A percentile compares a stretch with the other conserved stretches of the same genome.
These are phyloP conservation scores for Phoma sp. DNA, from an alignment of 2,329 filamentous ascomycete species.

Conservation along the genomic window DNA sequence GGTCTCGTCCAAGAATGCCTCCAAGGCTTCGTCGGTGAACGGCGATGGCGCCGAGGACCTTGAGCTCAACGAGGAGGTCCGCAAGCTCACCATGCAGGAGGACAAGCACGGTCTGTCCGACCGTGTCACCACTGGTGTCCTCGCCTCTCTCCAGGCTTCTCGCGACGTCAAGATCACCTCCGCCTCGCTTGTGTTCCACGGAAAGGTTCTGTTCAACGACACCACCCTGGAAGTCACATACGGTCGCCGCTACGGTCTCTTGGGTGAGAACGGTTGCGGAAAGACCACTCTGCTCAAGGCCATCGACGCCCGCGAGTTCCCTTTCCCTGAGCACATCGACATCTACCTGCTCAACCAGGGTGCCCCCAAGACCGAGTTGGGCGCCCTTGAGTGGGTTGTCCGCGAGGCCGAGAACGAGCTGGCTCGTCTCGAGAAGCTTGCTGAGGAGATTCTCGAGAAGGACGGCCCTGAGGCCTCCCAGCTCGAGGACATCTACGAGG, in stretches of 20 bases:
- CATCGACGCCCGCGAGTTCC: constrained; percentile 91
- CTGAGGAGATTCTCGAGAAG: constrained; percentile 88
- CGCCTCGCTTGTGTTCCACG: constrained; percentile 94
- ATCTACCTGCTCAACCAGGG: constrained; percentile 99
- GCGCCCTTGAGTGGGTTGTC: constrained; percentile 97
- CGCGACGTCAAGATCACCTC: constrained; percentile 98
- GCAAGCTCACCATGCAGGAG: constrained; percentile 89
- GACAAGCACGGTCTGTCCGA: constrained; percentile 96
- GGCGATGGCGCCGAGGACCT: constrained; percentile 78
- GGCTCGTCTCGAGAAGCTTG: constrained; percentile 83
- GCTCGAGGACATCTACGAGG: constrained; percentile 94
- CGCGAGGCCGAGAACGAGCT: constrained; percentile 92
- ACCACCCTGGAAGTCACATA: constrained; percentile 92
- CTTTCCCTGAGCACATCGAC: constrained; percentile 94
- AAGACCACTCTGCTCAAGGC: constrained; percentile 98
- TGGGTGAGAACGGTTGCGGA: constrained; percentile 99
- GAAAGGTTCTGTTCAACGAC: constrained; percentile 93
- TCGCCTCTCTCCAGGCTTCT: constrained; percentile 82
- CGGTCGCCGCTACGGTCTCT: constrained; percentile 88
- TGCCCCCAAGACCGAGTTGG: constrained; percentile 84
- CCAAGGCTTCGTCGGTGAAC: constrained; percentile 69
- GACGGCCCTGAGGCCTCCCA: constrained; percentile 90
- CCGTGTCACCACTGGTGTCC: constrained; percentile 95
- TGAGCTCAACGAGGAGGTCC: constrained; percentile 73
- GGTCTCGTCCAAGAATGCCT: constrained; percentile 67